Evolutionary conservation across 371 early-diverging fungal genomes (phyloP).

Genomic region (Syncephalis plumigaleata): DNA sequence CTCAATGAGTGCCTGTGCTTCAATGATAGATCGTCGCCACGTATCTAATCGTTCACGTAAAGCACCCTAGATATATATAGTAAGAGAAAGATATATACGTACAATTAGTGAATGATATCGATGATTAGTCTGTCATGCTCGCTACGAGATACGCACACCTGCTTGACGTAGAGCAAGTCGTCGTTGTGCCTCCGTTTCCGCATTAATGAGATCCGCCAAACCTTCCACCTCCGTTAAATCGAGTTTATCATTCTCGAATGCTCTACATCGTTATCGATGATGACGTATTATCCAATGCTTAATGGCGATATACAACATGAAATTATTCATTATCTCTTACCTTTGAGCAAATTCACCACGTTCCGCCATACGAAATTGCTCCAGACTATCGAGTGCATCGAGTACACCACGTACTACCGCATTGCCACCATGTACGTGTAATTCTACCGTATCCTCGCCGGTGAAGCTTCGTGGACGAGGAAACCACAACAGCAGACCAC

Average conservation of each 20-base stretch:
- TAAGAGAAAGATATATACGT: background rate
- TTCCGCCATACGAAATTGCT: conserved; percentile 43
- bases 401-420: conserved; percentile 45
- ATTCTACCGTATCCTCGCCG: conserved; percentile 62
- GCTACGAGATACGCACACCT: conserved; percentile 19
- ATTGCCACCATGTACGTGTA: conserved; percentile 65
- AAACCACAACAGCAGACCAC: conserved; percentile 44
- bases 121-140: no score
- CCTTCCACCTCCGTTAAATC: conserved; percentile 70
- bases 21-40: conserved; percentile 43
- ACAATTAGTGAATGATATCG: background rate
- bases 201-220: conserved; percentile 57
- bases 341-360: conserved; percentile 61
- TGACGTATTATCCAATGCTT: no score
- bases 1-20: conserved; percentile 45
- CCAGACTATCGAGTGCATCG: conserved; percentile 25
- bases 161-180: conserved; percentile 50
- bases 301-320: no score
- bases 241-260: conserved; percentile 60
- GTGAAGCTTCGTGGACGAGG: conserved; percentile 60
- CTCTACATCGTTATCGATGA: conserved; percentile 20
- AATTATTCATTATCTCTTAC: conserved; percentile 8
- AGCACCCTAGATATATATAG: conserved; percentile 26
- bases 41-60: conserved; percentile 33
- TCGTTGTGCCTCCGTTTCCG: conserved; percentile 66